Evolutionary conservation across 2,329 filamentous ascomycete species (phyloP).

Genomic region (Talaromyces sp.): DNA sequence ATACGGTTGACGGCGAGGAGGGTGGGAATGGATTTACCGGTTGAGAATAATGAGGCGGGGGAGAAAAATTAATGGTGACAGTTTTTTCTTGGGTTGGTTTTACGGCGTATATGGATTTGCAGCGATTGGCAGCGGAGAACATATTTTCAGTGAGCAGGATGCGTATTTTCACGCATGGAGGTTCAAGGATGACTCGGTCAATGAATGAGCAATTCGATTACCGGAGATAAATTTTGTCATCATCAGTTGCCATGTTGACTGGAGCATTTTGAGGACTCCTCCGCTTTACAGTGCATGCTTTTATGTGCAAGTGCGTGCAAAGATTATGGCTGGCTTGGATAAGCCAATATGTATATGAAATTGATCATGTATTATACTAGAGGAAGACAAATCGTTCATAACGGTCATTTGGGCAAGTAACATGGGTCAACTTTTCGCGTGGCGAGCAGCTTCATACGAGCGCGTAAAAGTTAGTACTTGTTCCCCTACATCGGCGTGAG

Average conservation of each 20-base stretch:
- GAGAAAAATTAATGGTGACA: not conserved
- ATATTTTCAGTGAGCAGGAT: not conserved
- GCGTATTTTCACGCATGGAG: not conserved
- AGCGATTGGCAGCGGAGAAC: not conserved
- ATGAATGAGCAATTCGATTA: not conserved
- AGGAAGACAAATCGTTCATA: too few species aligned
- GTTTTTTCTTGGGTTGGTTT: not conserved
- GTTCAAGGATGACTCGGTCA: not conserved
- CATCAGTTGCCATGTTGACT: not conserved
- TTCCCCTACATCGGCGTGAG: not conserved
- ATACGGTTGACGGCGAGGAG: slow-evolving; percentile 76
- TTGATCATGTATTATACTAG: not conserved
- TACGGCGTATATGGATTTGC: not conserved
- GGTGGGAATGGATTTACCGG: slow-evolving; percentile 84
- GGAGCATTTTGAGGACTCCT: not conserved
- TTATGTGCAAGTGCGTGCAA: not conserved
- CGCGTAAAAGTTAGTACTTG: too few species aligned
- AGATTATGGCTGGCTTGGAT: not conserved
- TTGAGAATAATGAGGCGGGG: slow-evolving; percentile 44
- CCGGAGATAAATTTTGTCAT: not conserved
- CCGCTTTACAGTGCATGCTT: not conserved
- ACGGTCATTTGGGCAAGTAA: too few species aligned
- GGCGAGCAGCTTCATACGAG: too few species aligned
- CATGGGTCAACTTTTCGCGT: too few species aligned
- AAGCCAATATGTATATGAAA: not conserved